A percentile compares a stretch with the other conserved stretches of the same genome.
Evolutionary conservation across 1,284 basidiomycete species (phyloP).

Genomic region (Stygiomarasmius scandens): DNA sequence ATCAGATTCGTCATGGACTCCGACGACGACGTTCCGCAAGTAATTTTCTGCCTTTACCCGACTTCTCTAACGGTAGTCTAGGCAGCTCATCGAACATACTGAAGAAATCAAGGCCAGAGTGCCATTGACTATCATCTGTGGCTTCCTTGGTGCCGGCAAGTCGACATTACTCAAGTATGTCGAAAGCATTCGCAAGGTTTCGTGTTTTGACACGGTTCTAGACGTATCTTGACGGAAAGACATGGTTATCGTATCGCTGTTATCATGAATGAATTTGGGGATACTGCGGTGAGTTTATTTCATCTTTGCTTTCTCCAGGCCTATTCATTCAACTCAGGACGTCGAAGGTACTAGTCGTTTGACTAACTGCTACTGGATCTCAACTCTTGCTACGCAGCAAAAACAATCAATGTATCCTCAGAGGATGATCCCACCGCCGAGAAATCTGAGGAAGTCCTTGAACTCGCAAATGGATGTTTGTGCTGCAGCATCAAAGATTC

Average conservation of each 20-base stretch:
- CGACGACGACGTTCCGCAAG: conserved; percentile 4
- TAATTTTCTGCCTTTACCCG: not conserved
- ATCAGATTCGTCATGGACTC: conserved; percentile 11
- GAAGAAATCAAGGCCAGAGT: conserved; percentile 45
- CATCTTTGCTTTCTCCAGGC: conserved; percentile 13
- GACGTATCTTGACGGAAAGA: conserved; percentile 85
- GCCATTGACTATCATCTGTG: conserved; percentile 88
- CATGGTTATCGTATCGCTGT: conserved; percentile 96
- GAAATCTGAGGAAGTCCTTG: conserved; percentile 78
- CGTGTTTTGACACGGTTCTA: conserved; percentile 28
- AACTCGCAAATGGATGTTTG: conserved; percentile 90
- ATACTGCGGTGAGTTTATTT: conserved; percentile 69
- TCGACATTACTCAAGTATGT: conserved; percentile 80
- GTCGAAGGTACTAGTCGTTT: conserved; percentile 55
- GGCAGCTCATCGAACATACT: conserved; percentile 49
- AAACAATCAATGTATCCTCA: conserved; percentile 78
- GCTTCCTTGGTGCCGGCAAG: conserved; percentile 91
- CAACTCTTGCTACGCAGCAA: conserved; percentile 47
- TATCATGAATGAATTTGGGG: conserved; percentile 95
- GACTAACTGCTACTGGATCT: not conserved
- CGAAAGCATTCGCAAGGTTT: not conserved
- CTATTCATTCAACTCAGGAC: conserved; percentile 44
- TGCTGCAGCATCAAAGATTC: conserved; percentile 94
- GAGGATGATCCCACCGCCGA: conserved; percentile 62
- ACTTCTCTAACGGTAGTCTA: conserved; percentile 20